phyloP scores from a whole-genome alignment of 2,329 filamentous ascomycete genomes.

The Massarina eburnea region DNA sequence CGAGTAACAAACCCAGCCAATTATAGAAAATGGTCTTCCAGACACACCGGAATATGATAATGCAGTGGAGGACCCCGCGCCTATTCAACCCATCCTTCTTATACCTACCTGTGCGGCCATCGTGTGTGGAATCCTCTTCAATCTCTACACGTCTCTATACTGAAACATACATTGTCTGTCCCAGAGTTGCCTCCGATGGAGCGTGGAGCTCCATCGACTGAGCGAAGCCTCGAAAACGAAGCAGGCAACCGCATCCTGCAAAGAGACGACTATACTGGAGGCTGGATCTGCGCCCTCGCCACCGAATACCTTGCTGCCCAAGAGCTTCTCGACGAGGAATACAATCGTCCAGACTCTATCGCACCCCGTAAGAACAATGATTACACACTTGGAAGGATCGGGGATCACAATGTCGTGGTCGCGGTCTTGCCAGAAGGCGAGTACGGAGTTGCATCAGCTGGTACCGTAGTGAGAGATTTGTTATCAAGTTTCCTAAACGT shows the following conservation, averaged over 20 bases:
- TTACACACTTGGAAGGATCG: conserved; percentile 5
- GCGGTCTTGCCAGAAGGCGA: conserved; percentile 14
- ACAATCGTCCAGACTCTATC: conserved; percentile 10
- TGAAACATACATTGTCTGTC: too few relatives aligned
- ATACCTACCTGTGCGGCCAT: too few relatives aligned
- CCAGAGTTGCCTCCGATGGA: too few relatives aligned
- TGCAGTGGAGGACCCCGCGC: too few relatives aligned
- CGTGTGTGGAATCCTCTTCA: too few relatives aligned
- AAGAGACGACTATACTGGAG: conserved; percentile 29
- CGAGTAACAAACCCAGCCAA: too few relatives aligned
- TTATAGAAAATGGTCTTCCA: too few relatives aligned
- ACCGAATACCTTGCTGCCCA: conserved; percentile 33
- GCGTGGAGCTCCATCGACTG: too few relatives aligned
- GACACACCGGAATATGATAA: too few relatives aligned
- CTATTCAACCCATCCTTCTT: too few relatives aligned
- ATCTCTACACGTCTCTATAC: too few relatives aligned
- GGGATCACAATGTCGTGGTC: conserved; percentile 34
- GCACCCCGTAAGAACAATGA: conserved; percentile 9
- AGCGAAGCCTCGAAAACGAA: conserved; percentile 3
- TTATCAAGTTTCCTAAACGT: conserved; percentile 30
- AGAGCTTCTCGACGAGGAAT: conserved; percentile 32
- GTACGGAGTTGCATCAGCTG: conserved; percentile 33
- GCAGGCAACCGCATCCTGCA: conserved; percentile 9
- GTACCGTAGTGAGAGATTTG: conserved; percentile 31
- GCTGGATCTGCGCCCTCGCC: conserved; percentile 38